Percentiles rank a stretch among this genome's conserved stretches.
phyloP scores from a whole-genome alignment of 768 basidiomycete genomes.

The Galerina marginata region DNA sequence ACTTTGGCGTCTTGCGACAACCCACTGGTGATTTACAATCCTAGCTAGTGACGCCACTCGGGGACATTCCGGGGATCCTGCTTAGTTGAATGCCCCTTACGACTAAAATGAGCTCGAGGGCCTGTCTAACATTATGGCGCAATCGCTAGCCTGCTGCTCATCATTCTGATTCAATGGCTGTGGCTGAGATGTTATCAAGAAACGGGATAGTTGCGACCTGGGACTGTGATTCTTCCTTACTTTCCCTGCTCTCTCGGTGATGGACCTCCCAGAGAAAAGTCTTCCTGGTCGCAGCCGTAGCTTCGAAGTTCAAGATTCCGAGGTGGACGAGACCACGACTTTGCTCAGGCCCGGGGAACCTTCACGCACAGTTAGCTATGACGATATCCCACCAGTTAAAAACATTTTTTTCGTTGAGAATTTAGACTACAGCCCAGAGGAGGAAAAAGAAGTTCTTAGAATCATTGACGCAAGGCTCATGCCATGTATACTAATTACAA shows the following conservation, averaged over 20 bases:
- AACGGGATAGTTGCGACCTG: neutral
- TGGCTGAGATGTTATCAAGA: constrained; percentile 1
- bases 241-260: neutral
- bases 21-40: too few species aligned
- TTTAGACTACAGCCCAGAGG: constrained; percentile 36
- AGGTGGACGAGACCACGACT: constrained; percentile 14
- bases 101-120: too few species aligned
- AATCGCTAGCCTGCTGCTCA: constrained; percentile 20
- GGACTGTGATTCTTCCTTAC: constrained; percentile 1
- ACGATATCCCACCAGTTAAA: constrained; percentile 14
- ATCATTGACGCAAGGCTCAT: constrained; percentile 33
- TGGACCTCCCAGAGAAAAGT: constrained; percentile 14
- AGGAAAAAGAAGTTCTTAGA: constrained; percentile 36
- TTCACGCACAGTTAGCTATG: neutral
- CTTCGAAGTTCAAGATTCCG: neutral
- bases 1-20: too few species aligned
- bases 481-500: constrained; percentile 39
- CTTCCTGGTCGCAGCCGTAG: neutral
- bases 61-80: too few species aligned
- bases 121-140: constrained; percentile 23
- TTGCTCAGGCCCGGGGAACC: constrained; percentile 11
- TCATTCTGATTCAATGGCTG: constrained; percentile 18
- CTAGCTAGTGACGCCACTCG: too few species aligned
- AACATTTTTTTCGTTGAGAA: constrained; percentile 33
- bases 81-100: too few species aligned